A percentile compares a stretch with the other conserved stretches of the same genome.
Evolutionary conservation across 2,329 filamentous ascomycete species (phyloP).

Genomic region (Cladosporium sp.): DNA sequence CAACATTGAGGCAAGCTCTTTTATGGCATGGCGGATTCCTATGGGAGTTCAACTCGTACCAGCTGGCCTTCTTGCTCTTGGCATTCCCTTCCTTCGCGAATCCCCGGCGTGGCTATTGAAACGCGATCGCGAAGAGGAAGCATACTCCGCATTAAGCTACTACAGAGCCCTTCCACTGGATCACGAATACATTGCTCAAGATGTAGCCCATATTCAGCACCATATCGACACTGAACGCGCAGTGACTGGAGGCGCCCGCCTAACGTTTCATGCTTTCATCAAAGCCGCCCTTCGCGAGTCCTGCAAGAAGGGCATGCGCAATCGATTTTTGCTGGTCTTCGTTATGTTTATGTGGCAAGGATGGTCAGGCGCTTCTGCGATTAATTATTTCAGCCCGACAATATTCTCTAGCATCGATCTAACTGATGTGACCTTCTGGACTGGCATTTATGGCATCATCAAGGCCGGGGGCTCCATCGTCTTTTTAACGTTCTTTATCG

Average conservation of each 20-base stretch:
- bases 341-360: slow-evolving; percentile 42
- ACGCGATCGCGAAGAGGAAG: slow-evolving; percentile 26
- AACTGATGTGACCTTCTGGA: slow-evolving; percentile 39
- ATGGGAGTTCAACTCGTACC: slow-evolving; percentile 38
- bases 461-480: slow-evolving; percentile 40
- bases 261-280: slow-evolving; percentile 34
- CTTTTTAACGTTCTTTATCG: slow-evolving; percentile 41
- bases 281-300: slow-evolving; percentile 36
- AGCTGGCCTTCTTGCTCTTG: slow-evolving; percentile 33
- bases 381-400: slow-evolving; percentile 41
- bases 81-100: slow-evolving; percentile 35
- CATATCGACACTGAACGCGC: slow-evolving; percentile 37
- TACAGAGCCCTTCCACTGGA: slow-evolving; percentile 25
- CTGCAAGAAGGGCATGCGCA: slow-evolving; percentile 41
- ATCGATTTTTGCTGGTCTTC: slow-evolving; percentile 43
- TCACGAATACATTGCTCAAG: slow-evolving; percentile 32
- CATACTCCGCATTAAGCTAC: slow-evolving; percentile 25
- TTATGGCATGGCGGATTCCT: slow-evolving; percentile 32
- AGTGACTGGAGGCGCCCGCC: slow-evolving; percentile 31
- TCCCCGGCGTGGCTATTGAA: slow-evolving; percentile 36
- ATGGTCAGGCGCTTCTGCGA: slow-evolving; percentile 37
- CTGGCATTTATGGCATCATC: slow-evolving; percentile 41
- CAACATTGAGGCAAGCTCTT: slow-evolving; percentile 28
- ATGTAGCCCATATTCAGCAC: slow-evolving; percentile 35
- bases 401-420: slow-evolving; percentile 41